phyloP scores from a whole-genome alignment of 176 grass and related monocot genomes.

The Bromus sterilis region DNA sequence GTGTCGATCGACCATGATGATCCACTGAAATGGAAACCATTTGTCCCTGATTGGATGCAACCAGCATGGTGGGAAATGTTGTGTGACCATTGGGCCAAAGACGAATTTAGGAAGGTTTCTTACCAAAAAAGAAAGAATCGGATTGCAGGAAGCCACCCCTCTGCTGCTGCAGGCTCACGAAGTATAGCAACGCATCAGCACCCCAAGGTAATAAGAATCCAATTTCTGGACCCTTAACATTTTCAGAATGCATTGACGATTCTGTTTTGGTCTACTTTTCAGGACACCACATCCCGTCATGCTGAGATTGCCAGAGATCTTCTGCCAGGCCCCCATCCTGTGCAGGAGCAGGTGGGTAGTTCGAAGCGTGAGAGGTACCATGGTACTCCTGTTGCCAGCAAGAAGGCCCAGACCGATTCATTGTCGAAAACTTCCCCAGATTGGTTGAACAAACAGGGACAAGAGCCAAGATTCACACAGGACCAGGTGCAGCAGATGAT shows the following conservation, averaged over 20 bases:
- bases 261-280: background rate
- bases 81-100: conserved; percentile 43
- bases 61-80: conserved; percentile 43
- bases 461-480: conserved; percentile 22
- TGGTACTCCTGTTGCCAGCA: background rate
- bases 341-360: conserved; percentile 8
- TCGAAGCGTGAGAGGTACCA: background rate
- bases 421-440: conserved; percentile 14
- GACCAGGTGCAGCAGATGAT: conserved; percentile 49
- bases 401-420: conserved; percentile 6
- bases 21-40: conserved; percentile 39
- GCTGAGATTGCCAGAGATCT: background rate
- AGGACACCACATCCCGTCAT: background rate
- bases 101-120: conserved; percentile 35
- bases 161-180: background rate
- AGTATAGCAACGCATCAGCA: conserved; percentile 4
- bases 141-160: conserved; percentile 24
- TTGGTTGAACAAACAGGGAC: conserved; percentile 14
- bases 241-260: conserved; percentile 16
- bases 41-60: conserved; percentile 35
- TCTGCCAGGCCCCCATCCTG: conserved; percentile 1
- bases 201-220: background rate
- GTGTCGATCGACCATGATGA: conserved; percentile 12
- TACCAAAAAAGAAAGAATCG: conserved; percentile 42
- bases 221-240: background rate